A percentile compares a stretch with the other conserved stretches of the same genome.
Evolutionary conservation across 2,329 filamentous ascomycete species (phyloP).

Genomic region (Cordyceps militaris): DNA sequence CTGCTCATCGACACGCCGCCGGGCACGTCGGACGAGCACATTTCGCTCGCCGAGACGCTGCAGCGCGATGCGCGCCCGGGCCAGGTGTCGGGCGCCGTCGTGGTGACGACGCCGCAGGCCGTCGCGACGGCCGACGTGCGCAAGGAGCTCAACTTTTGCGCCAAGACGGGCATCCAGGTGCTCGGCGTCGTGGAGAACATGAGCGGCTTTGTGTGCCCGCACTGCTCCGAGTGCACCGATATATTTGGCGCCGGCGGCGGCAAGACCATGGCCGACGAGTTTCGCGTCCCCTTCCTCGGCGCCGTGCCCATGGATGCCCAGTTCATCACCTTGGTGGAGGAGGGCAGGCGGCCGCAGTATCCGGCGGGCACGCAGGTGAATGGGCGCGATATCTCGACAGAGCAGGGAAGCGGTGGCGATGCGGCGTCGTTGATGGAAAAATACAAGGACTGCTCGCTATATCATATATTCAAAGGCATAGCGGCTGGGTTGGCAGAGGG

Average conservation of each 20-base stretch:
- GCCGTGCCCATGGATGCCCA: slow-evolving; percentile 87
- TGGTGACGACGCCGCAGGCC: slow-evolving; percentile 94
- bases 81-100: slow-evolving; percentile 77
- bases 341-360: slow-evolving; percentile 56
- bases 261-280: slow-evolving; percentile 80
- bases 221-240: slow-evolving; percentile 80
- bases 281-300: slow-evolving; percentile 75
- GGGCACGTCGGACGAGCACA: slow-evolving; percentile 94
- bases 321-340: slow-evolving; percentile 82
- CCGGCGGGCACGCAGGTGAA: slow-evolving; percentile 59
- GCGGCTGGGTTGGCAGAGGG: slow-evolving; percentile 36
- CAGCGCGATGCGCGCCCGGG: slow-evolving; percentile 54
- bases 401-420: slow-evolving; percentile 16
- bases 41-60: slow-evolving; percentile 83
- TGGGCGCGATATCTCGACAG: slow-evolving; percentile 45
- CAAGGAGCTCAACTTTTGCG: slow-evolving; percentile 91
- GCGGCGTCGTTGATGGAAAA: slow-evolving; percentile 55
- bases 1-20: slow-evolving; percentile 93
- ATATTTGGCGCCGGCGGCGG: slow-evolving; percentile 91
- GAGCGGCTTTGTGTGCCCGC: slow-evolving; percentile 80
- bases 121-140: slow-evolving; percentile 89
- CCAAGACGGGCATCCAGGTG: slow-evolving; percentile 70
- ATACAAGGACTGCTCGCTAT: slow-evolving; percentile 65
- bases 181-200: slow-evolving; percentile 96
- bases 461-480: slow-evolving; percentile 60